Conservation (phyloP, 192 early-diverging fungal species). For the Phlyctochytrium bullatum region DNA sequence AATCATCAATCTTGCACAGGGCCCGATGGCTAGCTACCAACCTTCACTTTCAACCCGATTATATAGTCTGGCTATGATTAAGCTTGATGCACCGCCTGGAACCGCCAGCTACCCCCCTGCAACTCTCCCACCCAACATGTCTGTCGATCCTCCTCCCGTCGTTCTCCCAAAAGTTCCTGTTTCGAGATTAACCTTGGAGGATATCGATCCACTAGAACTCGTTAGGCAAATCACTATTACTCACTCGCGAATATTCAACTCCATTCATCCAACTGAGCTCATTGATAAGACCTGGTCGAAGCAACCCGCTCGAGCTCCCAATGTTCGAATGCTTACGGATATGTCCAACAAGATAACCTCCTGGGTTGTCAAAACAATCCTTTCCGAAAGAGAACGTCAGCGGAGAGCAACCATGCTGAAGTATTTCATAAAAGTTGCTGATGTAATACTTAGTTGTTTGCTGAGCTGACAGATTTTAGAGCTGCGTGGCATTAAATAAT, state of each 20-base stretch:
- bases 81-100: neutral
- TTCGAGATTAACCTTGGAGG: neutral
- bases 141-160: neutral
- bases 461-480: slow-evolving; percentile 7
- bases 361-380: neutral
- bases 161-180: neutral
- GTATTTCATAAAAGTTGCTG: neutral
- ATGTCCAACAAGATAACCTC: neutral
- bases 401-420: neutral
- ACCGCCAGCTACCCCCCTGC: neutral
- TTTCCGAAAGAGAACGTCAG: neutral
- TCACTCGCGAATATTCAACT: neutral
- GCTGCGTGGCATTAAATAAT: slow-evolving; percentile 39
- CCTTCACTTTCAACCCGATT: neutral
- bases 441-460: neutral
- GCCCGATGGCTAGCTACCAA: neutral
- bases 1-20: neutral
- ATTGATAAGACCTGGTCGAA: neutral
- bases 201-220: neutral
- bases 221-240: neutral
- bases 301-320: neutral
- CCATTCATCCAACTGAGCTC: neutral
- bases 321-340: neutral
- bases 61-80: neutral
- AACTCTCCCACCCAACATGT: slow-evolving; percentile 1